Base-by-base conservation (phyloP, 2,329 filamentous ascomycete genomes). In the Colletotrichum godetiae region DNA sequence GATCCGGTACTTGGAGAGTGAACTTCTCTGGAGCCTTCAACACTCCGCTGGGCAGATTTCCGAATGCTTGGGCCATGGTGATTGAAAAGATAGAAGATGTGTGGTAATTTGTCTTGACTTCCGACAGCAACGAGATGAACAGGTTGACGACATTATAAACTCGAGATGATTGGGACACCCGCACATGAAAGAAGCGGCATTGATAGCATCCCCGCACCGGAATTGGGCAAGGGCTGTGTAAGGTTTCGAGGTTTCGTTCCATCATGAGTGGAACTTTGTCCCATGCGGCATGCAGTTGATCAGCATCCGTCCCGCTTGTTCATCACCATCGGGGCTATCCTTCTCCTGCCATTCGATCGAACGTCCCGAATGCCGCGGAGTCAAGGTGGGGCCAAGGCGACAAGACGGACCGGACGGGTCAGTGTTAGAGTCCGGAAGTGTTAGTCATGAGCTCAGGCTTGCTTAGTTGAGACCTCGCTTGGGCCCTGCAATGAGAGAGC, bases 1-100 rank as follows among this genome's bases (percentile, higher is more conserved):
- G 77, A 6, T 88, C 84, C 1, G 84, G 78, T 7, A 88, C 80
- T 15, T 81, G 75, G 24, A 84, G 70, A 10, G 78, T 84, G 79
- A 88, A 89, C 0, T 84, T 67, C 29, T 72, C 68, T 4, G 72
- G 72, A 11, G 29, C 49, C 22, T 65, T 73, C 5, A 56, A 10
- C 2, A 33, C 67, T 12, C 67, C 70, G 24, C 12, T 15, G 1
- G 70, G 70, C 12, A 73, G 24, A 4, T n/a, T 57, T 53, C 70
- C 70, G 12, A 65, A 73, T 12, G 60, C 52, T 4, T 73, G n/a
- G 8, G 70, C 33, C 70, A 73, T 73, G 56, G 2, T 55, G 8
- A 33, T 37, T 11, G 12, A n/a, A 12, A n/a, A 4, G n/a, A 22
- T 31, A 1, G 11, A 22, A 8, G 3, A 22, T 3, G 1, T 27